Evolutionary conservation across 2,329 filamentous ascomycete species (phyloP).

Genomic region (Zasmidium cellare): DNA sequence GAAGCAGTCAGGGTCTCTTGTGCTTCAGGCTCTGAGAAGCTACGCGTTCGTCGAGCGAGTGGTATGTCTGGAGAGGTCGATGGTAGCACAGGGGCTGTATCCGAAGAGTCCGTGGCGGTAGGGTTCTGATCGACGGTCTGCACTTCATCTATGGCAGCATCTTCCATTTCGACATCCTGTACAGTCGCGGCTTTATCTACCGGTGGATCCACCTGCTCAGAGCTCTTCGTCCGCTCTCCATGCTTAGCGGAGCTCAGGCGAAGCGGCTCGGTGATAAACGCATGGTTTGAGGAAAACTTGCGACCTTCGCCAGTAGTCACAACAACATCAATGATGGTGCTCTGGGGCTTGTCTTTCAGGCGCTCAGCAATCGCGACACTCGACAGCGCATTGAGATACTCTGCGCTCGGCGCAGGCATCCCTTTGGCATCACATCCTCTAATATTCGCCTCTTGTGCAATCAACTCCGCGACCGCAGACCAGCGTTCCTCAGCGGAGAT

Average conservation of each 20-base stretch:
- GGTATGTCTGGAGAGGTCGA: conserved; percentile 4
- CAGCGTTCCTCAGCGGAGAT: conserved; percentile 36
- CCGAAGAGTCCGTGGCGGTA: not conserved
- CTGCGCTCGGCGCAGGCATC: conserved; percentile 36
- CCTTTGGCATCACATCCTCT: conserved; percentile 37
- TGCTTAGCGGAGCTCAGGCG: too few species aligned
- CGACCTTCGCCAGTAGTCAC: conserved; percentile 29
- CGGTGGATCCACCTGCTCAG: not conserved
- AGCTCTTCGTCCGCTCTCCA: not conserved
- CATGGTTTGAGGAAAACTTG: conserved; percentile 28
- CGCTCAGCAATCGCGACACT: conserved; percentile 38
- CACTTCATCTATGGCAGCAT: not conserved
- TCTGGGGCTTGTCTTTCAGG: conserved; percentile 30
- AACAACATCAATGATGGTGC: conserved; percentile 31
- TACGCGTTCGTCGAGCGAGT: not conserved
- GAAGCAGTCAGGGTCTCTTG: not conserved
- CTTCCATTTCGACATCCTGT: not conserved
- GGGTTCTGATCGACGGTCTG: not conserved
- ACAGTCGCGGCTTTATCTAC: not conserved
- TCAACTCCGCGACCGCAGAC: conserved; percentile 31
- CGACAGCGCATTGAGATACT: conserved; percentile 42
- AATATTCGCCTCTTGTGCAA: conserved; percentile 36
- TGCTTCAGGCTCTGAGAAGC: not conserved
- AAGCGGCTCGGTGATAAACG: not conserved
- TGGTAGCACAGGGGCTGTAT: not conserved